These are phyloP conservation scores for Lecanicillium sp. DNA, from an alignment of 2,329 filamentous ascomycete genomes.

Conservation along the genomic window DNA sequence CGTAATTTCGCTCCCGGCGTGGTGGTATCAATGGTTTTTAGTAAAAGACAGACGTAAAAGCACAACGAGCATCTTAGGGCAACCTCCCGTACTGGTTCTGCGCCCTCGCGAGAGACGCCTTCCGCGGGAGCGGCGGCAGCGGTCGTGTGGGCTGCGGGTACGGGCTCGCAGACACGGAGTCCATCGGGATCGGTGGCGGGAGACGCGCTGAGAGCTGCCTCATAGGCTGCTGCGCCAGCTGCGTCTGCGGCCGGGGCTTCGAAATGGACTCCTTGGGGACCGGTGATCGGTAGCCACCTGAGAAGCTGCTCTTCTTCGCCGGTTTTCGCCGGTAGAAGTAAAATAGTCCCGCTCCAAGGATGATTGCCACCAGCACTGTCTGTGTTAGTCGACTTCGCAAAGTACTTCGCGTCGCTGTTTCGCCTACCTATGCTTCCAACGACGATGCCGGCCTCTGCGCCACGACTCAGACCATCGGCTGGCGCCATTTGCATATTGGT, in stretches of 20 bases:
- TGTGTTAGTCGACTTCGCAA: not conserved
- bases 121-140: constrained; percentile 7
- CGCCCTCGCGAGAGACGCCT: not conserved
- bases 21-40: too few species aligned
- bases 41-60: not conserved
- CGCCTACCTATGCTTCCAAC: constrained; percentile 5
- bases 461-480: not conserved
- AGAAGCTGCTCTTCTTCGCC: not conserved
- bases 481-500: not conserved
- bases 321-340: constrained; percentile 10
- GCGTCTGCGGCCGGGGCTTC: not conserved
- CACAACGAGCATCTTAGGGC: not conserved
- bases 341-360: constrained; percentile 3
- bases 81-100: not conserved
- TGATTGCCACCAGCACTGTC: not conserved
- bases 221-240: not conserved
- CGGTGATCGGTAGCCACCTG: not conserved
- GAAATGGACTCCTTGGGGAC: constrained; percentile 5
- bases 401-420: not conserved
- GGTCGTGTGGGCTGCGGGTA: not conserved
- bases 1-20: too few species aligned
- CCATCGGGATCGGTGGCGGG: not conserved
- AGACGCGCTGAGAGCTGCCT: not conserved
- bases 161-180: not conserved
- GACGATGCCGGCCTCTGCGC: constrained; percentile 6